Evolutionary conservation across 352 stramenopile species (phyloP).

Genomic region (Phytophthora sp.): DNA sequence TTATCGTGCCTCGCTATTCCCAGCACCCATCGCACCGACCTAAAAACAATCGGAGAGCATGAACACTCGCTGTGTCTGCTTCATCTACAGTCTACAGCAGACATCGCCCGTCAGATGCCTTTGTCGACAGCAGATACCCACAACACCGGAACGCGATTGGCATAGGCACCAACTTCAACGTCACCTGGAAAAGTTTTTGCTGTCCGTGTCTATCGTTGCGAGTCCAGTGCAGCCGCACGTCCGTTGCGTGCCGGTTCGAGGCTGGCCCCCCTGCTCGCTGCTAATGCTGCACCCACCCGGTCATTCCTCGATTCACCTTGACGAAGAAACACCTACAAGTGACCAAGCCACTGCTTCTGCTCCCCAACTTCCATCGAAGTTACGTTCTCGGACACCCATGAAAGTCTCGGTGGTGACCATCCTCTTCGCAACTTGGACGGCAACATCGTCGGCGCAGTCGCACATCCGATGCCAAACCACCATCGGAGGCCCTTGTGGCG

Average conservation of each 20-base stretch:
- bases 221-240: conserved; percentile 10
- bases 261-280: not conserved
- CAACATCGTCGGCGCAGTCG: conserved; percentile 30
- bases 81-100: too few species aligned
- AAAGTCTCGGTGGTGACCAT: conserved; percentile 5
- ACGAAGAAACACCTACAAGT: conserved; percentile 16
- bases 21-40: not conserved
- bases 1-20: conserved; percentile 6
- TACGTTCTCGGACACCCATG: conserved; percentile 8
- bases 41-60: not conserved
- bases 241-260: not conserved
- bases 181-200: conserved; percentile 14
- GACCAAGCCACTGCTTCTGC: not conserved
- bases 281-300: not conserved
- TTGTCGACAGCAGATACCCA: not conserved
- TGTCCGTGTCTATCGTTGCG: conserved; percentile 28
- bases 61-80: too few species aligned
- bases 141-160: conserved; percentile 5
- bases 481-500: conserved; percentile 40
- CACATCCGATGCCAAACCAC: conserved; percentile 57
- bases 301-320: conserved; percentile 21
- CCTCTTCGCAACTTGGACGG: conserved; percentile 6
- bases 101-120: not conserved
- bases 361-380: conserved; percentile 13
- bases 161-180: conserved; percentile 7